These are phyloP conservation scores for Croton setiger DNA, from an alignment of 441 rosid genomes.

Conservation along the genomic window DNA sequence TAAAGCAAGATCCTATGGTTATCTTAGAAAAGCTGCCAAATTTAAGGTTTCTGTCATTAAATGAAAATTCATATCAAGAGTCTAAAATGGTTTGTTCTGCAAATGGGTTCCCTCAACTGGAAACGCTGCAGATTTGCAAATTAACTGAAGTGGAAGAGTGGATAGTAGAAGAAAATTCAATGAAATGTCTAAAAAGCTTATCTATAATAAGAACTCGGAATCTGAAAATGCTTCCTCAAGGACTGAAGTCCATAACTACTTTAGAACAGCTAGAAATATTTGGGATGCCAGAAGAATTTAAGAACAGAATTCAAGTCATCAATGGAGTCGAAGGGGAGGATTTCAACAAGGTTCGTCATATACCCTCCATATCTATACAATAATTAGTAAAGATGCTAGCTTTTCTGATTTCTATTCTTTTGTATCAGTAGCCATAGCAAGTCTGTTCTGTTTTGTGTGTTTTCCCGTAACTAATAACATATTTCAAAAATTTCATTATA, in stretches of 20 bases:
- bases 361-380: neutral
- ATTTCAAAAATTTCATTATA: no score
- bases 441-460: no score
- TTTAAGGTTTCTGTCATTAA: neutral
- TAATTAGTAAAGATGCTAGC: no score
- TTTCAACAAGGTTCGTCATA: neutral
- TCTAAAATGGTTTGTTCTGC: conserved; percentile 2
- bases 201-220: neutral
- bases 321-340: conserved; percentile 2
- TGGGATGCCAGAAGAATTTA: neutral
- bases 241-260: neutral
- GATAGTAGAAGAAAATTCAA: conserved; percentile 6
- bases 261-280: neutral
- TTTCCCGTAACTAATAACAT: neutral
- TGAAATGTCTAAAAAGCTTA: neutral
- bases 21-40: neutral
- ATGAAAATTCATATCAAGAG: neutral
- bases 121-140: neutral
- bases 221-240: neutral
- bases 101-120: conserved; percentile 6
- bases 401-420: no score
- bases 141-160: neutral
- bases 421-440: no score
- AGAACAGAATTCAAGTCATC: neutral
- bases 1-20: conserved; percentile 11